Percentiles rank a stretch among this genome's conserved stretches.
These are phyloP conservation scores for Penicillium simplicissimum DNA, from an alignment of 495 filamentous ascomycete species.

Conservation along the genomic window DNA sequence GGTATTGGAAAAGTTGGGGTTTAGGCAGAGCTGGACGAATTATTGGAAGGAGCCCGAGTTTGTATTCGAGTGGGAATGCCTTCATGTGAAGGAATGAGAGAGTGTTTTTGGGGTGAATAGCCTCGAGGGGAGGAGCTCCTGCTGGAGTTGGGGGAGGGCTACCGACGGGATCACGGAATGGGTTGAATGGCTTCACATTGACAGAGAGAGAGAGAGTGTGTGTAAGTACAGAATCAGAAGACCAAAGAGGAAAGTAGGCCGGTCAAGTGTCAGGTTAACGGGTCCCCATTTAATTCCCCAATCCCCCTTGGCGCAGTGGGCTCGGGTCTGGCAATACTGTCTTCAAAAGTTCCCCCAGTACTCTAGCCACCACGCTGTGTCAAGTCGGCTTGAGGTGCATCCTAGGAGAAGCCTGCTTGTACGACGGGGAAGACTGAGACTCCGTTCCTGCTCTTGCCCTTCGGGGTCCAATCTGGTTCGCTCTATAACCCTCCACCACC, in stretches of 20 bases:
- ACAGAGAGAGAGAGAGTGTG: no score
- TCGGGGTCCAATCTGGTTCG: background rate
- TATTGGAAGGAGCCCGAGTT: constrained; percentile 29
- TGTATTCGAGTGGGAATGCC: constrained; percentile 22
- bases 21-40: constrained; percentile 23
- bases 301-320: background rate
- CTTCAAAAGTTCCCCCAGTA: background rate
- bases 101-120: background rate
- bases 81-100: background rate
- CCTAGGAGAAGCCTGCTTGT: background rate
- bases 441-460: background rate
- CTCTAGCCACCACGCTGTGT: background rate
- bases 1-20: constrained; percentile 28
- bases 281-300: background rate
- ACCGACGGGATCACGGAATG: background rate
- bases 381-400: background rate
- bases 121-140: background rate
- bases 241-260: background rate
- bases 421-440: background rate
- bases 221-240: background rate
- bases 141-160: background rate
- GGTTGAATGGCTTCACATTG: no score
- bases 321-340: background rate
- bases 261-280: background rate
- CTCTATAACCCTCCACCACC: background rate